Evolutionary conservation across 768 basidiomycete species (phyloP).

Genomic region (Panaeolus cyanescens): DNA sequence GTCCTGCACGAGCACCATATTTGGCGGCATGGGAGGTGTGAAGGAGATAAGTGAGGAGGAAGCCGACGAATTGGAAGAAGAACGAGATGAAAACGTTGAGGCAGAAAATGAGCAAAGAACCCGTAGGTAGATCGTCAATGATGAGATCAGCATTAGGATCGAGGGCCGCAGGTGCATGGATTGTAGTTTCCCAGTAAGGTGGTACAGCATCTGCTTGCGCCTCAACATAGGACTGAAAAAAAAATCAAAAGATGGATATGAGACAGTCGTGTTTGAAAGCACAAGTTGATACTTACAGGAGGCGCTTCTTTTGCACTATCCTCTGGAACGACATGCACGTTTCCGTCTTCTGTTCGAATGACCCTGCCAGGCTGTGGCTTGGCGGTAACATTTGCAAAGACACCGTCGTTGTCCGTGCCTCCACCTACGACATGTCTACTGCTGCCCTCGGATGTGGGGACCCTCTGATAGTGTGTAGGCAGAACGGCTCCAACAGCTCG

Average conservation of each 20-base stretch:
- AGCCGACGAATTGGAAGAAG: constrained; percentile 97
- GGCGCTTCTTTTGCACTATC: constrained; percentile 80
- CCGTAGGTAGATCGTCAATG: constrained; percentile 90
- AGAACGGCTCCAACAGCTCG: constrained; percentile 61
- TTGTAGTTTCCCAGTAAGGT: constrained; percentile 95
- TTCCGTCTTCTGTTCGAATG: constrained; percentile 54
- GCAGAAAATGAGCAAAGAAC: constrained; percentile 71
- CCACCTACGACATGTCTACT: constrained; percentile 50
- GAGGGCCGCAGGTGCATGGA: constrained; percentile 71
- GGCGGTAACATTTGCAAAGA: constrained; percentile 92
- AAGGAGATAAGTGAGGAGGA: constrained; percentile 89
- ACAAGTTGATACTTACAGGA: constrained; percentile 59
- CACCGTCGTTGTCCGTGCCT: constrained; percentile 86
- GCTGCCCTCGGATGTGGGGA: constrained; percentile 42
- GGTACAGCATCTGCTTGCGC: constrained; percentile 92
- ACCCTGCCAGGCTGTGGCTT: constrained; percentile 65
- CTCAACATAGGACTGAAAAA: constrained; percentile 72
- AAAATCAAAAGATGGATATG: constrained; percentile 1
- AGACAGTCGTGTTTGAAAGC: not conserved
- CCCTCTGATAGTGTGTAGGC: constrained; percentile 63
- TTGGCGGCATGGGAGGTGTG: constrained; percentile 92
- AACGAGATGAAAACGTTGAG: constrained; percentile 84
- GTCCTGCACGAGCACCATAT: constrained; percentile 89
- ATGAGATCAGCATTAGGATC: constrained; percentile 62
- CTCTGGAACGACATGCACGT: constrained; percentile 71